phyloP scores from a whole-genome alignment of 2,329 filamentous ascomycete species.

The Penicillium sp. region DNA sequence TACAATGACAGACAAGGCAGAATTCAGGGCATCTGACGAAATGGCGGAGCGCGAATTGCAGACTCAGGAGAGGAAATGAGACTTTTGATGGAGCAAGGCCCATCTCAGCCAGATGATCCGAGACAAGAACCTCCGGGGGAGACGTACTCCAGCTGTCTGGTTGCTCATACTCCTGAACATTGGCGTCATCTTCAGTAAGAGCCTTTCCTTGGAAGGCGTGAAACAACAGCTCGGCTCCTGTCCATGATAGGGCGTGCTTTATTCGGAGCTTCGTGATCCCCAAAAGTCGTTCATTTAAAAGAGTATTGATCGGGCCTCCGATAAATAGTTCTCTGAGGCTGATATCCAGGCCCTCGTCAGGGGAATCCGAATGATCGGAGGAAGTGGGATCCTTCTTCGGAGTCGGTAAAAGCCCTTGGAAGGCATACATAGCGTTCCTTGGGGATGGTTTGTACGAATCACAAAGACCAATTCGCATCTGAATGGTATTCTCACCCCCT shows the following conservation, averaged over 20 bases:
- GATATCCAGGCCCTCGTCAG: background rate
- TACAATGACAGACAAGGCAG: conserved; percentile 79
- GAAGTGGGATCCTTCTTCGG: background rate
- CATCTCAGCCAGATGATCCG: conserved; percentile 50
- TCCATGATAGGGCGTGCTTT: conserved; percentile 59
- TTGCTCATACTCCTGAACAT: conserved; percentile 17
- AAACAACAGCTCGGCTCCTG: conserved; percentile 61
- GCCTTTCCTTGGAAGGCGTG: conserved; percentile 46
- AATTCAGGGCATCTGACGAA: conserved; percentile 80
- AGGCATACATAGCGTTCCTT: conserved; percentile 53
- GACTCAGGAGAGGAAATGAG: conserved; percentile 58
- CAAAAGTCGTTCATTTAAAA: conserved; percentile 65
- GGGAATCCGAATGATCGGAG: background rate
- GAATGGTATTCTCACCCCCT: conserved; percentile 40
- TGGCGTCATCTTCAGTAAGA: conserved; percentile 9
- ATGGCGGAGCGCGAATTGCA: conserved; percentile 75
- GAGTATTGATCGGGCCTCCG: conserved; percentile 65
- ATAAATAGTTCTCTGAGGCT: conserved; percentile 59
- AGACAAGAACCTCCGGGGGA: conserved; percentile 45
- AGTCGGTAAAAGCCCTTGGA: conserved; percentile 29
- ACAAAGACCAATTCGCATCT: conserved; percentile 68
- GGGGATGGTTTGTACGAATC: conserved; percentile 68
- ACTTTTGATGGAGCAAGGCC: conserved; percentile 27
- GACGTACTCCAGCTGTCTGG: conserved; percentile 25
- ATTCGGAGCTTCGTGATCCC: conserved; percentile 60